Evolutionary conservation across 2,329 filamentous ascomycete species (phyloP).

Genomic region (Periglandula ipomoeae): DNA sequence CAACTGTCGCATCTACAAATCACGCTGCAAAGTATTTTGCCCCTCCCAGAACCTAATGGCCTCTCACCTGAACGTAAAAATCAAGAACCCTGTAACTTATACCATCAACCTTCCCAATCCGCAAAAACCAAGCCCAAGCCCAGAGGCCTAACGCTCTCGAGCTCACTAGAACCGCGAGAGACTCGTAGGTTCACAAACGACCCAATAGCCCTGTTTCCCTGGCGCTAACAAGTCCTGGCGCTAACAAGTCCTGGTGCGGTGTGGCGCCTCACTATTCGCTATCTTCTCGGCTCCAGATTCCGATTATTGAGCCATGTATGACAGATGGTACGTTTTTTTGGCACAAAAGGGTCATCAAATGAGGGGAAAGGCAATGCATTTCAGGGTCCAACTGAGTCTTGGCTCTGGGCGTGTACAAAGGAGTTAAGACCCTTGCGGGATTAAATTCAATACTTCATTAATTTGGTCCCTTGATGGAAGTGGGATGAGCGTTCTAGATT

Average conservation of each 20-base stretch:
- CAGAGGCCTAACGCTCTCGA: neutral
- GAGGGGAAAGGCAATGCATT: neutral
- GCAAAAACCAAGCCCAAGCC: neutral
- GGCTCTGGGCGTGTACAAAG: neutral
- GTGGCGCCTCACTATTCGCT: constrained; percentile 4
- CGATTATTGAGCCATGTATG: neutral
- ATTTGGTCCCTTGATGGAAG: neutral
- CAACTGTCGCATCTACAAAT: neutral
- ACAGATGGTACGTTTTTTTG: neutral
- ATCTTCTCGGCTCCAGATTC: neutral
- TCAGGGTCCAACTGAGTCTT: neutral
- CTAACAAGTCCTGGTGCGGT: neutral
- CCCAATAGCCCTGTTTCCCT: neutral
- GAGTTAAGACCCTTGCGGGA: neutral
- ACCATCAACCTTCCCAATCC: neutral
- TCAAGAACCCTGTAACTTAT: neutral
- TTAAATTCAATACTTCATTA: neutral
- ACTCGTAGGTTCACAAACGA: neutral
- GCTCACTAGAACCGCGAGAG: neutral
- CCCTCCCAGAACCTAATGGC: neutral
- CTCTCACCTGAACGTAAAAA: neutral
- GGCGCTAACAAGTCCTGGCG: neutral
- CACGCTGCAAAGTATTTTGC: too few species aligned
- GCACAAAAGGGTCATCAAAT: neutral
- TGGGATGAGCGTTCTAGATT: neutral